Base-by-base conservation (phyloP, 768 basidiomycete genomes). In the Leccinum ochraceum region DNA sequence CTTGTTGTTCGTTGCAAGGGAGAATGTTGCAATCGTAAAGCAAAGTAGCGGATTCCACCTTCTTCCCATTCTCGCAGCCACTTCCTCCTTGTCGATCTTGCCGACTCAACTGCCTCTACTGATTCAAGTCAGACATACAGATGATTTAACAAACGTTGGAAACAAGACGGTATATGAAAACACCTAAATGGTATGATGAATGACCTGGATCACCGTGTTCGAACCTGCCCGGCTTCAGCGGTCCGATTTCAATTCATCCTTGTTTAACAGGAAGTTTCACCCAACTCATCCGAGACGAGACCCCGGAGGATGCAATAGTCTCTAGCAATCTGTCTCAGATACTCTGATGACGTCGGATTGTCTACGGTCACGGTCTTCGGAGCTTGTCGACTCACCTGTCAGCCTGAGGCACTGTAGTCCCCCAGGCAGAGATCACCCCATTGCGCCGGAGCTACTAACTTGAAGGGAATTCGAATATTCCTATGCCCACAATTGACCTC, bases 241-340 rank as follows among this genome's bases (percentile, higher is more conserved):
- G 62, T 65, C 26, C 81, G 39, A 39, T 73, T 59, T 78, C 74
- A 14, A 83, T 42, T 75, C 64, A 3, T 76, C 78, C 32, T 34
- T 84, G 81, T 64, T 83, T 26, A 26, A 26, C 24, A 86, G 76
- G 79, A 1, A 80, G 84, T 68, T 75, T 75, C 68, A 85, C 75
- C 73, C 77, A 83, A 28, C 78, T 10, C 77, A 51, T 80, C 76
- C 32, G 32, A 50, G 32, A 50, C 74, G 69, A 39, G 74, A 70
- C 63, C 79, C 79, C 17, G 9, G 42, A 10, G 17, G 4, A 44
- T n/a, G 4, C 42, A n/a, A 4, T n/a, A 56, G 82, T 76, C 13
- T 63, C 68, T 48, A 80, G 83, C 79, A 20, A 82, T 78, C 62
- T 73, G 58, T 56, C 32, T 62, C 59, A 53, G 50, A 42, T 55